These are phyloP conservation scores for Escallonia herrerae DNA, from an alignment of 129 eudicot genomes.

Conservation along the genomic window DNA sequence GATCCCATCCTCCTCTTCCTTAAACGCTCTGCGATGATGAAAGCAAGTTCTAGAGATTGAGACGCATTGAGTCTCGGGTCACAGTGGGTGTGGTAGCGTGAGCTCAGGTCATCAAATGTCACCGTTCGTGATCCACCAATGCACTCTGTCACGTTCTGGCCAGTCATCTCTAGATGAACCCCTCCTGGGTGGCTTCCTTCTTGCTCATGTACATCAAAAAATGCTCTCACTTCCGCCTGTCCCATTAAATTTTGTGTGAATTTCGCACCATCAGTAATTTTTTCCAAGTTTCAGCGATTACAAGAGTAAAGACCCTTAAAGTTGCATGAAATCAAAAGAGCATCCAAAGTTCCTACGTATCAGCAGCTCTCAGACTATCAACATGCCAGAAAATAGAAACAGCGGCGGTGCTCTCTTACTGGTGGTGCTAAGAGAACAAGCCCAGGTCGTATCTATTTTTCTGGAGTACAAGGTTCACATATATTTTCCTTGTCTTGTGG, in stretches of 20 bases:
- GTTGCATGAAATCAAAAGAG: too few relatives aligned
- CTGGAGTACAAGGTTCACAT: too few relatives aligned
- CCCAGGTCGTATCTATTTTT: too few relatives aligned
- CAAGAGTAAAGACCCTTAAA: too few relatives aligned
- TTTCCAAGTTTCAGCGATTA: too few relatives aligned
- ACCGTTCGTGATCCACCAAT: constrained; percentile 81
- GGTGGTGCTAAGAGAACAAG: too few relatives aligned
- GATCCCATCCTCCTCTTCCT: background rate
- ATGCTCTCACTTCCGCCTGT: constrained; percentile 88
- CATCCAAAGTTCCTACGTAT: too few relatives aligned
- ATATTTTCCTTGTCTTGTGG: too few relatives aligned
- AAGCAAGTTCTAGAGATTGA: constrained; percentile 77
- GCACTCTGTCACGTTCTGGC: constrained; percentile 90
- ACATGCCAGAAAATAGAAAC: too few relatives aligned
- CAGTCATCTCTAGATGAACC: constrained; percentile 87
- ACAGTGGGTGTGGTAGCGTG: constrained; percentile 93
- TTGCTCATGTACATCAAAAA: constrained; percentile 90
- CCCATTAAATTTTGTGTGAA: background rate
- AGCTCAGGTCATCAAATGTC: constrained; percentile 79
- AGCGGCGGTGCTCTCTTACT: too few relatives aligned
- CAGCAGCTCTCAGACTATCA: too few relatives aligned
- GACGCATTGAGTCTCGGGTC: constrained; percentile 90
- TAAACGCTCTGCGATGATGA: constrained; percentile 83
- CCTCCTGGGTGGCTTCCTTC: constrained; percentile 95
- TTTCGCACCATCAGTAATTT: too few relatives aligned